Base-by-base conservation (phyloP, 1,139 yeast genomes). In the Kazachstania sp. region DNA sequence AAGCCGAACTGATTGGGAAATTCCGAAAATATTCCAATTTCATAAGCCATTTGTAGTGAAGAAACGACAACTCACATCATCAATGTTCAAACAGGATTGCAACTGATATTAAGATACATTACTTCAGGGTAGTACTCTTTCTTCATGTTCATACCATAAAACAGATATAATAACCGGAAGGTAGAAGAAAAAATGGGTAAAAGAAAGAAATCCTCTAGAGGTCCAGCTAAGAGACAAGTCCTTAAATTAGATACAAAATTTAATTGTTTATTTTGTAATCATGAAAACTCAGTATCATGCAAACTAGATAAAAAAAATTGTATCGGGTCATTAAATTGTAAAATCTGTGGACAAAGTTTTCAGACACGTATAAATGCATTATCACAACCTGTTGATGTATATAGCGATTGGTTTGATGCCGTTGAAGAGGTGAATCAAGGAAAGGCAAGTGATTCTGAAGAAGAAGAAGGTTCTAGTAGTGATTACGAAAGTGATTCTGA, bases 331-430 rank as follows among this genome's bases (percentile, higher is more conserved):
- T 70, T 92, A 52, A 81, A 79, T 52, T 92, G 98, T 66, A 92
- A 92, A 65, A 85, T 90, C 28, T 92, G 98, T 65, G 97, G 97
- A 1, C 97, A 92, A 63, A 78, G 80, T 43, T 94, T 92, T 71
- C 97, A 90, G 65, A 81, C 95, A 3, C 79, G 92, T 43, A 87
- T 90, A 57, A 87, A 87, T 65, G 79, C 69, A 2, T 53, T 70
- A 16, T 68, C 72, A 44, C 71, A 64, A 51, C 96, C 98, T 0
- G 90, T 92, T 38, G 98, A 92, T 66, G 86, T 92, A 23, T 92
- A 92, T 64, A 85, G 95, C 45, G 98, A 90, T 64, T 92, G 98
- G 98, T 88, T 88, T 49, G 98, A 92, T 71, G 98, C 97, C 1
- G 92, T 96, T 64, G 98, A 92, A 61, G 96, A 94, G 45, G 94